Percentiles rank a stretch among this genome's conserved stretches.
Conservation (phyloP, 2,329 filamentous ascomycete species). For the Dactylonectria estremocensis region DNA sequence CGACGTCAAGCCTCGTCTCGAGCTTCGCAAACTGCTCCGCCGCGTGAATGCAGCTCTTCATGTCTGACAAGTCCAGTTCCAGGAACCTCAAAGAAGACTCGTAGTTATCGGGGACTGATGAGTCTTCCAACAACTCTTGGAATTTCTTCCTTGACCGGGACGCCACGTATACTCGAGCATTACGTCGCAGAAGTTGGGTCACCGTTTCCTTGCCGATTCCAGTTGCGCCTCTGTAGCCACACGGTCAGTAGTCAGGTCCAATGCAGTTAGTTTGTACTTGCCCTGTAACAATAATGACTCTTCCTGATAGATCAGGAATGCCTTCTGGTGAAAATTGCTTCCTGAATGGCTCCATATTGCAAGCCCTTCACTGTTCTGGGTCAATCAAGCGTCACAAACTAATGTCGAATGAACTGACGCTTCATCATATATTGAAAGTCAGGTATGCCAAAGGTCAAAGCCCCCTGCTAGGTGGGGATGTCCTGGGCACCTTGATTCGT, state of each 20-base stretch:
- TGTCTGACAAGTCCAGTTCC: conserved; percentile 9
- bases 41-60: conserved; percentile 1
- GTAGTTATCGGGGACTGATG: background rate
- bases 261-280: background rate
- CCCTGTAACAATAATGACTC: conserved; percentile 10
- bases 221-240: background rate
- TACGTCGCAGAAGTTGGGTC: background rate
- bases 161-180: conserved; percentile 11
- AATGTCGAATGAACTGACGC: too few species aligned
- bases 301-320: background rate
- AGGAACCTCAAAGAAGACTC: background rate
- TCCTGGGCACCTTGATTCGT: too few species aligned
- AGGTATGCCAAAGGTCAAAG: too few species aligned
- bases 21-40: conserved; percentile 2
- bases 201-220: conserved; percentile 11
- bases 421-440: too few species aligned
- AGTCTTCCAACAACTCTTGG: background rate
- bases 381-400: too few species aligned
- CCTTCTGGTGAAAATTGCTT: background rate
- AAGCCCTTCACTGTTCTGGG: too few species aligned
- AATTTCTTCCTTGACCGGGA: conserved; percentile 9
- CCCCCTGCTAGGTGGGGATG: too few species aligned
- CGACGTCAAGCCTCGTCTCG: conserved; percentile 1
- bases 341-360: conserved; percentile 1
- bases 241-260: background rate